Percentiles rank a stretch among this genome's conserved stretches.
Evolutionary conservation across 1,284 basidiomycete species (phyloP).

Genomic region (Boletus mariae): DNA sequence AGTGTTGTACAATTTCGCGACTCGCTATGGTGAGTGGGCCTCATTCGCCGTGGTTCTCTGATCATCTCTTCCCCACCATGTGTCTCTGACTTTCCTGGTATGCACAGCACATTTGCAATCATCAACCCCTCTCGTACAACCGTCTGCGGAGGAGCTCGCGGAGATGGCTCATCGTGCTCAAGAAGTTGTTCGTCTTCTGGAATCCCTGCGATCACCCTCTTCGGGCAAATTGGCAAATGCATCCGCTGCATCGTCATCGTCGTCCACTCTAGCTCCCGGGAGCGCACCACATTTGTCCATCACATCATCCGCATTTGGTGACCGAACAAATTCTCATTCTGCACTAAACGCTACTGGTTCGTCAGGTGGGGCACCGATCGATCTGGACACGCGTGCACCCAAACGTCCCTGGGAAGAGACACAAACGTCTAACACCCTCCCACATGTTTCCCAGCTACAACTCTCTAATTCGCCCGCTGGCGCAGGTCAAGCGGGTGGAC

Average conservation of each 20-base stretch:
- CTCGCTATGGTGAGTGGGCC: slow-evolving; percentile 52
- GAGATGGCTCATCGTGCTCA: slow-evolving; percentile 65
- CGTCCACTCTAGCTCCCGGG: slow-evolving; percentile 12
- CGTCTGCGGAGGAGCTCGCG: slow-evolving; percentile 50
- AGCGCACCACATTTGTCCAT: slow-evolving; percentile 19
- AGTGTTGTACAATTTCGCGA: slow-evolving; percentile 58
- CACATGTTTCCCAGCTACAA: slow-evolving; percentile 29
- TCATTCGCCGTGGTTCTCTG: background rate
- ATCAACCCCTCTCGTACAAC: slow-evolving; percentile 46
- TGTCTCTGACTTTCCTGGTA: background rate
- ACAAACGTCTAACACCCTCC: slow-evolving; percentile 15
- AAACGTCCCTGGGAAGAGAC: slow-evolving; percentile 76
- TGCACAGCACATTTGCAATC: slow-evolving; percentile 45
- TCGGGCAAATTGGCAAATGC: slow-evolving; percentile 15
- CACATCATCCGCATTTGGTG: slow-evolving; percentile 20
- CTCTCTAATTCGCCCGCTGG: slow-evolving; percentile 17
- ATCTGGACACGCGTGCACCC: slow-evolving; percentile 46
- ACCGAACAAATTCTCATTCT: slow-evolving; percentile 18
- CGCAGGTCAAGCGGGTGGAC: slow-evolving; percentile 15
- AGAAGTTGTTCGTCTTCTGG: slow-evolving; percentile 61
- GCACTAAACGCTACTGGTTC: slow-evolving; percentile 17
- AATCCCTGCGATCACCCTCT: slow-evolving; percentile 49
- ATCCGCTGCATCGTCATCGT: slow-evolving; percentile 4
- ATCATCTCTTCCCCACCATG: background rate
- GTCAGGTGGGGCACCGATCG: slow-evolving; percentile 20